Evolutionary conservation across 176 grass and related monocot species (phyloP), one percentile per base, ranked within the genome.

Genomic region (Oryza glaberrima): DNA sequence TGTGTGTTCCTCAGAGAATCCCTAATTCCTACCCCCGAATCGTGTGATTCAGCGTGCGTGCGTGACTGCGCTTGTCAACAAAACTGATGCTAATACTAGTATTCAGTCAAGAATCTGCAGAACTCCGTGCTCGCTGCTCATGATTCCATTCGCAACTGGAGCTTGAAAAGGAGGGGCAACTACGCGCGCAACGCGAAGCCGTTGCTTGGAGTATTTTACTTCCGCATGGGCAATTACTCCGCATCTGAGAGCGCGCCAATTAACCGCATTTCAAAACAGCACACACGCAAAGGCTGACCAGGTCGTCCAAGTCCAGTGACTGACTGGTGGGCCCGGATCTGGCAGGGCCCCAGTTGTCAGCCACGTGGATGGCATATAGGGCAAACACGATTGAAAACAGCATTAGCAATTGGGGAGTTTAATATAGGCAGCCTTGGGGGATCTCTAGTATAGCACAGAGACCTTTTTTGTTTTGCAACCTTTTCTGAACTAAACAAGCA

Each of bases 51-150:
- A 63, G 58, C 58, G 20, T 63, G 58, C n/a, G 58, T 7, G 5
- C n/a, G 11, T 63, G 58, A 61, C 58, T 11, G 58, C 6, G 12
- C 54, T 58, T 63, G 58, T 8, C 65, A 15, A 32, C 65, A 67
- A 34, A 32, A 9, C 28, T 35, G 65, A 34, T 41, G 1, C 32
- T 41, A 41, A 34, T 41, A 8, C 32, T 41, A 41, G 40, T 36
- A 61, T 61, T 61, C 58, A 30, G 35, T 80, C 80, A 32, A 17
- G 77, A 81, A 81, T 86, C 69, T 66, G 77, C 51, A 80, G 84
- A 71, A 71, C 75, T 56, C 14, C 65, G 81, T 48, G 87, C 60
- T 75, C 81, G 76, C 54, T 84, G 76, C 45, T 47, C 19, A 76
- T 81, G 17, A 51, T 9, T 67, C 23, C 41, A 30, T 7, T 13